Base-by-base conservation (phyloP, 2,329 filamentous ascomycete genomes). In the Arthrobotrys megalospora region DNA sequence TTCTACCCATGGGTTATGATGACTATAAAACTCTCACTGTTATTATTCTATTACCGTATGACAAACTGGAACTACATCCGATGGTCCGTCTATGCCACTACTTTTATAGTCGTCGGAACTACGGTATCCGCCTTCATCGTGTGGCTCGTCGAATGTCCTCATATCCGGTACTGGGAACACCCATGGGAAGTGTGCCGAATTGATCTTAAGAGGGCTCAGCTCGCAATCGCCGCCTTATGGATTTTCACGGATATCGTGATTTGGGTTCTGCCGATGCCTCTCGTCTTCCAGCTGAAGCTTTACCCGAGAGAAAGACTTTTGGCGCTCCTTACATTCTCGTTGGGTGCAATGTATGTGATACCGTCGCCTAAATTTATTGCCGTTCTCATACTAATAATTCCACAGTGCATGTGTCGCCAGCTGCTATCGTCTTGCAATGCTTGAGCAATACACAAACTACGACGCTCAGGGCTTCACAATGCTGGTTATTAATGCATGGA, bases 1-100 rank as follows among this genome's bases (percentile, higher is more conserved):
- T 24, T 66, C 1, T 79, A 79, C 28, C 69, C 76, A 1, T 79
- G 60, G 66, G 69, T 71, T 7, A 79, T 79, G 43, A 69, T 79
- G 63, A 16, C 34, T 7, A 68, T 79, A 50, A 79, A 79, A 45
- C 41, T 75, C 6, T 79, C 76, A 3, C 69, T 79, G 0, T 32
- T 79, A 7, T 11, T 73, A 11, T 79, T 79, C 28, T 79, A 73
- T n/a, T 79, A 69, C 34, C 48, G 65, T 16, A 79, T 79, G 76
- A 79, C 76, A 28, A 75, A 66, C 16, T 79, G 76, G 76, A 79
- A 73, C 60, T 72, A 72, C 19, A 75, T 79, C 10, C 69, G 65
- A n/a, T 73, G 64, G 66, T 73, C 69, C 11, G 76, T 79, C 16
- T 69, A 53, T 3, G 48, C 53, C n/a, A 79, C 76, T 1, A 47